These are phyloP conservation scores for Phytophthora foliorum DNA, from an alignment of 352 stramenopile genomes.

Conservation along the genomic window DNA sequence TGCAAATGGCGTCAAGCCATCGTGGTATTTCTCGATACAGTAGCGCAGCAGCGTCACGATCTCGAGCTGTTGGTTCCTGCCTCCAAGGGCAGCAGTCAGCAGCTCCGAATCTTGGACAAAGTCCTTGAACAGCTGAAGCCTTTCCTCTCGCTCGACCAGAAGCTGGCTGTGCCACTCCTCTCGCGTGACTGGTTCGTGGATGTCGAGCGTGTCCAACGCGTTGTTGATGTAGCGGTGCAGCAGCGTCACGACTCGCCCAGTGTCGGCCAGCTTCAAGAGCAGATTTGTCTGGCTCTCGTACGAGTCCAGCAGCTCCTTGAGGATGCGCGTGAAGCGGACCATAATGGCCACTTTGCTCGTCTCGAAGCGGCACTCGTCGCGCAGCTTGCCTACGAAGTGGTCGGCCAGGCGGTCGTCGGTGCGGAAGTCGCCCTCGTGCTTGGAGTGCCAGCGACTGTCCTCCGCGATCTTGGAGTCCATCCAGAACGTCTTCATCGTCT, in stretches of 20 bases:
- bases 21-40: slow-evolving; percentile 40
- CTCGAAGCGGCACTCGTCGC: slow-evolving; percentile 20
- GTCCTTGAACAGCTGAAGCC: slow-evolving; percentile 33
- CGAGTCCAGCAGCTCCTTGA: slow-evolving; percentile 38
- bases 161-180: slow-evolving; percentile 33
- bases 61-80: slow-evolving; percentile 43
- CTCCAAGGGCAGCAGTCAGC: slow-evolving; percentile 20
- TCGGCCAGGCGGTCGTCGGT: slow-evolving; percentile 32
- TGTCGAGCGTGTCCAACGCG: slow-evolving; percentile 30
- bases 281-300: slow-evolving; percentile 44
- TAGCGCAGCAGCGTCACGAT: slow-evolving; percentile 43
- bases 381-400: slow-evolving; percentile 36
- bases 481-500: slow-evolving; percentile 43
- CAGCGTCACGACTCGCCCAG: slow-evolving; percentile 36
- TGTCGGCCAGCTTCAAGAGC: slow-evolving; percentile 45
- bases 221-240: slow-evolving; percentile 40
- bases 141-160: slow-evolving; percentile 24
- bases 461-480: slow-evolving; percentile 43
- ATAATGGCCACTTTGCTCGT: slow-evolving; percentile 36
- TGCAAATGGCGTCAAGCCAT: slow-evolving; percentile 30
- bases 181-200: slow-evolving; percentile 12
- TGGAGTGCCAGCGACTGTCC: slow-evolving; percentile 40
- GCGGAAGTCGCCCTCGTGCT: slow-evolving; percentile 26
- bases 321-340: slow-evolving; percentile 34
- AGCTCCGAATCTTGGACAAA: slow-evolving; percentile 23